Base-by-base conservation (phyloP, 2,329 filamentous ascomycete species). In the Aureobasidium zeae region DNA sequence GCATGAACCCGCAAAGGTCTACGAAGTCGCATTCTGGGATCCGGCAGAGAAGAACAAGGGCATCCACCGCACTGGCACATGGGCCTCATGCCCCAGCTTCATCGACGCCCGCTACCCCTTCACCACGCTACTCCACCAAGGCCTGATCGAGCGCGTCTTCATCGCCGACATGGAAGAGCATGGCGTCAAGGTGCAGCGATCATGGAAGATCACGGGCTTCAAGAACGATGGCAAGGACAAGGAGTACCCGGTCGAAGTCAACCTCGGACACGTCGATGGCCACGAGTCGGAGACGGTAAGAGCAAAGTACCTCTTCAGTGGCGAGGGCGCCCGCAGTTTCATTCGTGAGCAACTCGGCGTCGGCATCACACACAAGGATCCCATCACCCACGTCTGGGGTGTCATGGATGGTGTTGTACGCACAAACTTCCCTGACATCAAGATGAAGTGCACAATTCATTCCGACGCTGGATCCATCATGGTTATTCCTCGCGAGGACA, bases 31-130 rank as follows among this genome's bases (percentile, higher is more conserved):
- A 5, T 80, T 80, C 57, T 81, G 77, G 77, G 75, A 80, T 54
- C 76, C 77, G 13, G 57, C 59, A 41, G 57, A 66, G 7, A 58
- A 62, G 12, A 66, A 64, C 10, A 67, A 71, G 48, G 76, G 74
- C 33, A 80, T 81, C 31, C 63, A 70, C 48, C 62, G 76, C 45
- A 80, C 76, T 1, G 75, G 76, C 17, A 80, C 71, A 31, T 94
- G 86, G 86, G 83, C 86, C 4, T 88, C 82, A 58, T 95, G 88
- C 63, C 88, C 88, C 0, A 79, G 76, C 52, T 94, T 94, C 63
- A 77, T 80, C 48, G 77, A 80, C 53, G 76, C 76, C 21, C 64
- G 76, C 53, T 79, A 79, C 52, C 76, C 76, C 0, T 79, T 77
- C 59, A 79, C 76, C 21, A 77, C 76, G 21, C 64, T 79, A 4